Percentiles rank a stretch among this genome's conserved stretches.
These are phyloP conservation scores for Tilletia indica DNA, from an alignment of 1,284 basidiomycete species.

Conservation along the genomic window DNA sequence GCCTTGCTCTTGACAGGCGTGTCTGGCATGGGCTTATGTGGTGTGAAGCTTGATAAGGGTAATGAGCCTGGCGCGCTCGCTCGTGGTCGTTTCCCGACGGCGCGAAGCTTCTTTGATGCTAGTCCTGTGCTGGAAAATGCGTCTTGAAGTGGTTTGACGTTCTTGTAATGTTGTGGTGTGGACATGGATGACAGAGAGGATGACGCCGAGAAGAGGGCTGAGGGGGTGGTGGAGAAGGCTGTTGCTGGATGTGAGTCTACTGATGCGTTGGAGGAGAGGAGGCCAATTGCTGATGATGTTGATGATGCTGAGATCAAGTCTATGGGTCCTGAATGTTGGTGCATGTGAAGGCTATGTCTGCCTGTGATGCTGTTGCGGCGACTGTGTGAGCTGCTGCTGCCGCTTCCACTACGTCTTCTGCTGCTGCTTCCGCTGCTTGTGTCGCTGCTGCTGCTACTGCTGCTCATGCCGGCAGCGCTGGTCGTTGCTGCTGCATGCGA, in stretches of 20 bases:
- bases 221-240: constrained; percentile 4
- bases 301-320: not conserved
- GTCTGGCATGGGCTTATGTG: constrained; percentile 54
- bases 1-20: constrained; percentile 54
- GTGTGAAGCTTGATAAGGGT: not conserved
- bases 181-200: constrained; percentile 13
- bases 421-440: not conserved
- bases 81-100: not conserved
- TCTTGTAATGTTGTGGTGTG: constrained; percentile 57
- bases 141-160: constrained; percentile 57
- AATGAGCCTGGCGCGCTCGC: constrained; percentile 6
- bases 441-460: not conserved
- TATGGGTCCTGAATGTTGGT: not conserved
- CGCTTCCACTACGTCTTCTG: not conserved
- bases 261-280: constrained; percentile 4
- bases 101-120: constrained; percentile 48
- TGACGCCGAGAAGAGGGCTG: constrained; percentile 12
- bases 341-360: not conserved
- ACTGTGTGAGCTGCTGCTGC: not conserved
- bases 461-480: not conserved
- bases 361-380: constrained; percentile 9
- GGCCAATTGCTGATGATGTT: not conserved
- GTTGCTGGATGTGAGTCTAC: not conserved
- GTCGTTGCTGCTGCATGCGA: not conserved
- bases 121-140: constrained; percentile 58